Evolutionary conservation across 768 basidiomycete species (phyloP).

Genomic region (Boletus patriciae): DNA sequence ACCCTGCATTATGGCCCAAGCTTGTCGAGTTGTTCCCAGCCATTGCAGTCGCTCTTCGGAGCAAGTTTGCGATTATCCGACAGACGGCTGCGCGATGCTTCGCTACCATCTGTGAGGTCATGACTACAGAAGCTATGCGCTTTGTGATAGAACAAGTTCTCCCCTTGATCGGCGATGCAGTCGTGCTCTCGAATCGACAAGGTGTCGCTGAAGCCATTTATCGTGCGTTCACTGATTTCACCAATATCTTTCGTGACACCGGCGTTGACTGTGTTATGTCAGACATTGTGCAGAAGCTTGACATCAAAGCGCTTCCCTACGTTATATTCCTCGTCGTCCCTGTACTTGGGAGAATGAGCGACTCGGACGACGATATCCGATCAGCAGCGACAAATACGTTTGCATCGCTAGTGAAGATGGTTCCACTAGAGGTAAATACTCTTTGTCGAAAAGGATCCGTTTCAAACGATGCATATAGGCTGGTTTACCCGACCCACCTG

Average conservation of each 20-base stretch:
- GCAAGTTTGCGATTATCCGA: constrained; percentile 85
- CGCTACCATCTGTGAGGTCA: constrained; percentile 82
- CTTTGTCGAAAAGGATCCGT: neutral
- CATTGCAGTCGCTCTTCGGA: constrained; percentile 75
- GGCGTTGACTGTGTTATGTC: constrained; percentile 14
- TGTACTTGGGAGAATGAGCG: constrained; percentile 96
- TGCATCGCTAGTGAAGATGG: constrained; percentile 96
- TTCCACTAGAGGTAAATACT: constrained; percentile 82
- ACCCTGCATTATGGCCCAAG: constrained; percentile 65
- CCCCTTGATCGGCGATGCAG: constrained; percentile 78
- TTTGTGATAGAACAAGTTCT: constrained; percentile 85
- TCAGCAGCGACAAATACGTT: constrained; percentile 97
- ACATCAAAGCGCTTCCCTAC: constrained; percentile 93
- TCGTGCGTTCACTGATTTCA: constrained; percentile 55
- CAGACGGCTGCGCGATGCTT: constrained; percentile 86
- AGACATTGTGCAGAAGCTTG: constrained; percentile 92
- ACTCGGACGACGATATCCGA: constrained; percentile 86
- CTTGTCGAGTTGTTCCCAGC: constrained; percentile 74
- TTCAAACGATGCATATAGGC: constrained; percentile 49
- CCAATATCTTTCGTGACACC: neutral
- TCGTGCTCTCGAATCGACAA: constrained; percentile 73
- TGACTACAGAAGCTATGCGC: constrained; percentile 84
- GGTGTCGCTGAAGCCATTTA: constrained; percentile 89
- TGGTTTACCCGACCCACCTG: constrained; percentile 93
- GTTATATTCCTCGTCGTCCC: constrained; percentile 97